These are phyloP conservation scores for Xylaria polymorpha DNA, from an alignment of 2,329 filamentous ascomycete species.

Conservation along the genomic window DNA sequence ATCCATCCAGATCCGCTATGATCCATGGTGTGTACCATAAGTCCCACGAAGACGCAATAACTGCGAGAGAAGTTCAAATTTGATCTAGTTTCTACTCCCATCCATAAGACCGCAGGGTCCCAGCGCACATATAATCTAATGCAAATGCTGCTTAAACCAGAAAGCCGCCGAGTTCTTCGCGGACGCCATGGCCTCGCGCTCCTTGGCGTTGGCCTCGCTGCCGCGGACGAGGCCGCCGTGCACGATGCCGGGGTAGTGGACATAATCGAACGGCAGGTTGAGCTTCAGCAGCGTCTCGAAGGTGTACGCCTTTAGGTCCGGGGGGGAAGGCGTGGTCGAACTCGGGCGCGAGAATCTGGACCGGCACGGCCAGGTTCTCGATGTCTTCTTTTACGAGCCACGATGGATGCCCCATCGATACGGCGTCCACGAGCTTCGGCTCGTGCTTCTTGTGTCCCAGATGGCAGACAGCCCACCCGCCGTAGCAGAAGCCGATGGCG, in stretches of 20 bases:
- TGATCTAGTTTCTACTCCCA: neutral
- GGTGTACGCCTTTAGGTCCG: conserved; percentile 59
- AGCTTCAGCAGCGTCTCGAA: conserved; percentile 54
- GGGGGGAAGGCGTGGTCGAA: conserved; percentile 55
- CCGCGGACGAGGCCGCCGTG: conserved; percentile 61
- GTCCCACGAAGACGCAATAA: neutral
- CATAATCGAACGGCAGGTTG: conserved; percentile 60
- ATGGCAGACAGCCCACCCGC: conserved; percentile 59
- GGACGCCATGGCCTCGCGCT: conserved; percentile 59
- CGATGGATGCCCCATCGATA: conserved; percentile 57
- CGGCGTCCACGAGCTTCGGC: conserved; percentile 56
- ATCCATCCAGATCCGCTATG: neutral
- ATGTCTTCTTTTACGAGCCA: conserved; percentile 57
- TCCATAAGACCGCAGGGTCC: neutral
- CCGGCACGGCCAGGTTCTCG: conserved; percentile 56
- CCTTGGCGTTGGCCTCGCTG: conserved; percentile 51
- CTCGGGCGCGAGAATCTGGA: conserved; percentile 57
- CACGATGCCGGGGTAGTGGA: conserved; percentile 61
- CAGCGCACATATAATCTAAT: conserved; percentile 2
- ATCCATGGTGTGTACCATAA: neutral
- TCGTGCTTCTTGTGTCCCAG: conserved; percentile 51
- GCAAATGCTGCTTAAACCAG: conserved; percentile 55
- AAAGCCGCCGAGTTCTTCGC: conserved; percentile 60
- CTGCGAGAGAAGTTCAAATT: neutral
- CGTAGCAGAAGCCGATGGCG: conserved; percentile 60